Conservation (phyloP, 164 flowering plant species). For the Berberis vulgaris region DNA sequence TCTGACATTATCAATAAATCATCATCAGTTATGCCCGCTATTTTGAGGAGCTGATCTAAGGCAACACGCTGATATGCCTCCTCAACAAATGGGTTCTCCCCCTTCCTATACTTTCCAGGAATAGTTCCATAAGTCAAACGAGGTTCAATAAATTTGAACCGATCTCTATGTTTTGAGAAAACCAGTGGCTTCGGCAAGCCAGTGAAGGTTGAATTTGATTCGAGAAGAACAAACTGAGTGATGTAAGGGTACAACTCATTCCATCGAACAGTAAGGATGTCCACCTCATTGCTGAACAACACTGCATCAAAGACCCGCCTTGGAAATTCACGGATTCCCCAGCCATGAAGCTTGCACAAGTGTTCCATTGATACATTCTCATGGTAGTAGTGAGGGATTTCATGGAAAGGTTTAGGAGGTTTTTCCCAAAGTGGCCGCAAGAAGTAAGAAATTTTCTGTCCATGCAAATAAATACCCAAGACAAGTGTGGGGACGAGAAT, state of each 20-base stretch:
- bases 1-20: constrained; percentile 82
- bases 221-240: constrained; percentile 77
- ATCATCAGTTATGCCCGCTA: constrained; percentile 81
- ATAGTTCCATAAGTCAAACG: constrained; percentile 70
- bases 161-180: constrained; percentile 41
- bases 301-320: constrained; percentile 93
- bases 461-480: constrained; percentile 54
- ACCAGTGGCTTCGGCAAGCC: constrained; percentile 62
- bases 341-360: constrained; percentile 83
- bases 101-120: constrained; percentile 59
- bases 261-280: constrained; percentile 69
- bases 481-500: constrained; percentile 43
- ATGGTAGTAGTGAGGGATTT: constrained; percentile 77
- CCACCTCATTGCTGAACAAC: constrained; percentile 78
- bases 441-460: constrained; percentile 85
- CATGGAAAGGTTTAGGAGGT: constrained; percentile 71
- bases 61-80: constrained; percentile 84
- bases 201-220: constrained; percentile 85
- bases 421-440: constrained; percentile 82
- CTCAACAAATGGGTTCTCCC: constrained; percentile 80
- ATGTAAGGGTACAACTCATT: constrained; percentile 73
- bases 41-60: constrained; percentile 62
- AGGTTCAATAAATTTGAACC: constrained; percentile 65
- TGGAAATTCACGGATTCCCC: constrained; percentile 74
- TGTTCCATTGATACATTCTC: constrained; percentile 85